Evolutionary conservation across 176 grass and related monocot genomes (phyloP).

Genomic region (Phoenix roebelenii): DNA sequence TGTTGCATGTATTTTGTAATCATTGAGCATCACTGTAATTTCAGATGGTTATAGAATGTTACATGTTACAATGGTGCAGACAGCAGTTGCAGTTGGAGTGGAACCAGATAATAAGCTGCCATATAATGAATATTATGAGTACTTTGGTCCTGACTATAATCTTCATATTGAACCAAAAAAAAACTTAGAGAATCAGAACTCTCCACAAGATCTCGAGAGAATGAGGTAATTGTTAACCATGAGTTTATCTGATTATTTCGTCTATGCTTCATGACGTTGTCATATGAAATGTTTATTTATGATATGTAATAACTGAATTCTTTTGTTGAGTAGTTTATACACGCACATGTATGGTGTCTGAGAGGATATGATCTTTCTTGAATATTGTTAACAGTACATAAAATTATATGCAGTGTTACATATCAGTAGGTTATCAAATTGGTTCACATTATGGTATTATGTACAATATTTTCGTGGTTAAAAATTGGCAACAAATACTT

Average conservation of each 20-base stretch:
- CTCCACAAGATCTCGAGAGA: constrained; percentile 58
- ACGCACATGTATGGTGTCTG: no score
- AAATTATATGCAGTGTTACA: no score
- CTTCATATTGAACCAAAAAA: constrained; percentile 69
- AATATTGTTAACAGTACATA: no score
- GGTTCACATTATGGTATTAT: no score
- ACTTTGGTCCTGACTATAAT: constrained; percentile 76
- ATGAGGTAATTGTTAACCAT: constrained; percentile 44
- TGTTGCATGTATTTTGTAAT: neutral
- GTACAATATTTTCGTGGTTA: neutral
- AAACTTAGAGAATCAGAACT: constrained; percentile 61
- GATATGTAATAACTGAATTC: neutral
- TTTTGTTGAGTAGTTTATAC: neutral
- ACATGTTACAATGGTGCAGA: constrained; percentile 34
- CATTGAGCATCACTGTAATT: no score
- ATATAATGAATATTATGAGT: constrained; percentile 89
- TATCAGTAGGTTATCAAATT: no score
- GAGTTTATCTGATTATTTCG: neutral
- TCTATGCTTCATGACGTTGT: neutral
- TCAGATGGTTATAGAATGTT: neutral
- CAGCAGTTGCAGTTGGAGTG: constrained; percentile 86
- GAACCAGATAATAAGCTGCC: constrained; percentile 86
- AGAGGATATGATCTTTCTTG: no score
- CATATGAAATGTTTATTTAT: neutral
- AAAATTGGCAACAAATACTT: neutral